Percentiles rank a stretch among this genome's conserved stretches.
Conservation (phyloP, 257 asterid genomes). For the Verbascum thapsus region DNA sequence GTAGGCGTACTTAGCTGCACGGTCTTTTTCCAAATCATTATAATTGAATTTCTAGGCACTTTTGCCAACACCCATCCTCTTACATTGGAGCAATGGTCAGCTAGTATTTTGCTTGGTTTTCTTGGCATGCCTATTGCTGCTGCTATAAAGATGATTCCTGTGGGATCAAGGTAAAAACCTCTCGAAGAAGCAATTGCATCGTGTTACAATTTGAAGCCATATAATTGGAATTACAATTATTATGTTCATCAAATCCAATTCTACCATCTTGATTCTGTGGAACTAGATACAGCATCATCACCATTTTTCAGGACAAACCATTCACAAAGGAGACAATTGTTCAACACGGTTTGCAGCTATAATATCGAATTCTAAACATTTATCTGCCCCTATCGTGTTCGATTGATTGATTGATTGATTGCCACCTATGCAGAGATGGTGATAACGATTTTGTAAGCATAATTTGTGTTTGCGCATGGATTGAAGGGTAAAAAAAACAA, state of each 20-base stretch:
- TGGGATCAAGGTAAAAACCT: conserved; percentile 52
- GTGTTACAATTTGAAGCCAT: conserved; percentile 12
- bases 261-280: background rate
- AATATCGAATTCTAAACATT: conserved; percentile 3
- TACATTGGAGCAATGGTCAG: conserved; percentile 74
- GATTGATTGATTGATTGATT: conserved; percentile 28
- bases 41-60: conserved; percentile 74
- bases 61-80: conserved; percentile 87
- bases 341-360: conserved; percentile 1
- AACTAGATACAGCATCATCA: conserved; percentile 6
- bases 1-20: conserved; percentile 75
- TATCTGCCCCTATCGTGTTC: conserved; percentile 14
- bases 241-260: background rate
- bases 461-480: too few relatives aligned
- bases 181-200: background rate
- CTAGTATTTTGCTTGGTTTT: conserved; percentile 70
- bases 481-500: too few relatives aligned
- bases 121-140: conserved; percentile 97
- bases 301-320: conserved; percentile 26
- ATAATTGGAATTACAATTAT: conserved; percentile 7
- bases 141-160: conserved; percentile 82
- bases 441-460: too few relatives aligned
- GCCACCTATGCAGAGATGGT: background rate
- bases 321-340: conserved; percentile 10
- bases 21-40: conserved; percentile 70